Evolutionary conservation across 2,329 filamentous ascomycete species (phyloP), one percentile per base, ranked within the genome.

Genomic region (Fusarium longipes): DNA sequence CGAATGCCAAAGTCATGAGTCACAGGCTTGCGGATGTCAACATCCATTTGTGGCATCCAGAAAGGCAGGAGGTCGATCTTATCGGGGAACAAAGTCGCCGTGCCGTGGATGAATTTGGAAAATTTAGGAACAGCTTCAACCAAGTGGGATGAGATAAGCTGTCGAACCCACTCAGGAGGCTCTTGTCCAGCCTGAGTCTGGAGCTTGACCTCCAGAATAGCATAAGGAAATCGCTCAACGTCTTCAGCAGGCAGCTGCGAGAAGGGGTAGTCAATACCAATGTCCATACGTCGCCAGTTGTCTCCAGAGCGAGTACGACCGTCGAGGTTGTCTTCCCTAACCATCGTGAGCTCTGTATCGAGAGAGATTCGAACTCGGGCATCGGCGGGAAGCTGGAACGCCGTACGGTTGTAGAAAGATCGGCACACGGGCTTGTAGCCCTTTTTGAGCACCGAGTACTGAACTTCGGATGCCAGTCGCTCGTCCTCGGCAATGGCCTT

Each of bases 81-180:
- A 42, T 89, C 86, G 0, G 94, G 94, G 78, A 97, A 96, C 43
- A 99, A 81, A 12, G 88, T 92, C 11, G 95, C 95, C 3, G 91
- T 93, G 60, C 96, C 96, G 78, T 99, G 96, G 59, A 99, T 98
- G 78, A 98, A 99, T 81, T 99, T 99, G 75, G 93, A 97, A 80
- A 98, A 99, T 77, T 99, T 99, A 65, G 96, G 96, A 4, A 99
- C 94, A n/a, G 96, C 94, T 81, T 99, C 96, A 3, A 99, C 96
- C 17, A 99, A 85, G 81, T 99, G 96, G 65, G 93, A 97, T 14
- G 93, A 87, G 42, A 93, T 97, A 50, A 99, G 86, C 76, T 98
- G 93, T 22, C 93, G 90, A 72, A 99, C 95, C 96, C 96, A 99
- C 75, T 96, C 92, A 0, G 96, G 96, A 15, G 96, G 93, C 75